These are phyloP conservation scores for Seiridium unicorne DNA, from an alignment of 2,329 filamentous ascomycete species.

Conservation along the genomic window DNA sequence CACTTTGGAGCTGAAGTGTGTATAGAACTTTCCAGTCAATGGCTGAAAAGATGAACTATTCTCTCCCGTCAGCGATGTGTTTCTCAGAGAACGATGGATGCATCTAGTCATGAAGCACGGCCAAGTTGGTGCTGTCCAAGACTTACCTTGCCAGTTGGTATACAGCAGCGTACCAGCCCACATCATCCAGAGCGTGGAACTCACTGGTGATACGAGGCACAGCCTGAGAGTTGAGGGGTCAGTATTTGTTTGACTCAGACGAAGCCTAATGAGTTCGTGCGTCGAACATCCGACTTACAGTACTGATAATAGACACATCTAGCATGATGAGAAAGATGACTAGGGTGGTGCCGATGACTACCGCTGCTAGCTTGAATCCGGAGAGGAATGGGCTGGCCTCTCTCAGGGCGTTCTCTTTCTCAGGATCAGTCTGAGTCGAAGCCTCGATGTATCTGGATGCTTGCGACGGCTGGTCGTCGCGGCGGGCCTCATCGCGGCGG, in stretches of 20 bases:
- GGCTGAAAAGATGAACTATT: constrained; percentile 11
- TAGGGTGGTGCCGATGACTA: constrained; percentile 34
- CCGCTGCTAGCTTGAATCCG: constrained; percentile 21
- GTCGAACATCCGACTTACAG: constrained; percentile 29
- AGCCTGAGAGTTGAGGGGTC: constrained; percentile 1
- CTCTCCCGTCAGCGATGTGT: too few relatives aligned
- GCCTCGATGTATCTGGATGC: not conserved
- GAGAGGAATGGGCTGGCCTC: constrained; percentile 7
- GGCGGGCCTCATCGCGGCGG: too few relatives aligned
- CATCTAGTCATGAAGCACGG: not conserved
- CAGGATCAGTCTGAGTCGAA: not conserved
- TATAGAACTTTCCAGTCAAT: constrained; percentile 39
- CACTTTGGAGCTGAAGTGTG: constrained; percentile 33
- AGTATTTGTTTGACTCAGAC: not conserved
- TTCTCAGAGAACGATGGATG: not conserved
- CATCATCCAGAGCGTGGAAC: constrained; percentile 12
- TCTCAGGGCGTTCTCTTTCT: constrained; percentile 7
- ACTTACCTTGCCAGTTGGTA: constrained; percentile 12
- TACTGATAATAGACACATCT: constrained; percentile 53
- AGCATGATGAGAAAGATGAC: constrained; percentile 47
- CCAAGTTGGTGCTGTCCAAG: not conserved
- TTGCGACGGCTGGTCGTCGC: too few relatives aligned
- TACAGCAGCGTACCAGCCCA: constrained; percentile 14
- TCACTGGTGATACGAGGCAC: constrained; percentile 12
- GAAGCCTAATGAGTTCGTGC: too few relatives aligned